Base-by-base conservation (phyloP, 2,329 filamentous ascomycete genomes). In the Diaporthe vexans region DNA sequence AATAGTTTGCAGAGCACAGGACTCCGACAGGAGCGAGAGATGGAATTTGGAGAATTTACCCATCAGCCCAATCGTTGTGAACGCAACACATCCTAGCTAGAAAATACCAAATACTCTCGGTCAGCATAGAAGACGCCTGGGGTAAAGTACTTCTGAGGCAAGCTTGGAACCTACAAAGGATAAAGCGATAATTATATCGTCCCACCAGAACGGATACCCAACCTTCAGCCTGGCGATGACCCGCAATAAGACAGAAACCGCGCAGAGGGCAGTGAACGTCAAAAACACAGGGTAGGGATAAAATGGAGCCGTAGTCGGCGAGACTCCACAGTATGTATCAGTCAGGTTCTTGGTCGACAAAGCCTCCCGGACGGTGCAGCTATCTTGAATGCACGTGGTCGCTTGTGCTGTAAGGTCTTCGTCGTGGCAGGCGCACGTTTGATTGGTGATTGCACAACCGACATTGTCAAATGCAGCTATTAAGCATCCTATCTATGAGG, bases 181-280 rank as follows among this genome's bases (percentile, higher is more conserved):
- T 19, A 70, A 35, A n/a, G 24, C 10, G 24, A 70, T 43, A 15
- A 70, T 48, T 5, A 70, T 46, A 11, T 70, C 67, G 4, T 70
- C 67, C 67, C 67, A 70, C 67, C 67, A 70, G 37, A 70, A 52
- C 17, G 67, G 52, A 35, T 33, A 37, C 37, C 40, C 40, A 9
- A 40, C 19, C 24, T 57, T 70, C 67, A 70, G 26, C 29, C 67
- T 70, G 5, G 67, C 67, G 17, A 35, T 26, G 24, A 70, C 52
- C 9, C 67, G 37, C 11, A 70, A 21, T 8, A 70, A 26, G 35
- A 70, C 19, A 33, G 35, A 70, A 15, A 70, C n/a, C 13, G 67
- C 67, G 21, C 35, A 29, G 2, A 70, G 17, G 7, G 11, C 37
- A 13, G 52, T 57, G 24, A 70, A 43, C 10, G 67, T n/a, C 37